Evolutionary conservation across 2,329 filamentous ascomycete genomes (phyloP).

Genomic region (Elsinoe australis): DNA sequence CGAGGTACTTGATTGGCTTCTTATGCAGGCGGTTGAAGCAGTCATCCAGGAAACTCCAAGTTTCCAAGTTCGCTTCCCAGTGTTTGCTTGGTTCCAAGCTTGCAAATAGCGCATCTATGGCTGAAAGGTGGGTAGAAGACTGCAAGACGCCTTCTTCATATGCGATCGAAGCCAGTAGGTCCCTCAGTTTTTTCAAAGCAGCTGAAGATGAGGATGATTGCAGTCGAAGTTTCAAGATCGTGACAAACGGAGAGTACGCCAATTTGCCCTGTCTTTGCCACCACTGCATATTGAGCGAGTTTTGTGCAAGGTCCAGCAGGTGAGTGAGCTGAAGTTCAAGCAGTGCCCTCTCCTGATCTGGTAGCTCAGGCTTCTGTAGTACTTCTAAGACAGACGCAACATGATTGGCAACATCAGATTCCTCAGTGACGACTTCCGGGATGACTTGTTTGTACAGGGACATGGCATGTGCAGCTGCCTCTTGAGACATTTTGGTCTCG

Average conservation of each 20-base stretch:
- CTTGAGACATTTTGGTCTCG: constrained; percentile 57
- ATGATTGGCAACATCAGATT: constrained; percentile 77
- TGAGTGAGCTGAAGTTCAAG: constrained; percentile 70
- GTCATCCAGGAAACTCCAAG: constrained; percentile 74
- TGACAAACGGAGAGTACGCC: constrained; percentile 62
- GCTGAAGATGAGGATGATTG: constrained; percentile 36
- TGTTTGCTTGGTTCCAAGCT: constrained; percentile 29
- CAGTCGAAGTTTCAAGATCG: constrained; percentile 54
- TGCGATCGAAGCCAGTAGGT: constrained; percentile 54
- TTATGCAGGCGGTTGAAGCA: constrained; percentile 67
- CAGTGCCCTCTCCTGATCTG: constrained; percentile 41
- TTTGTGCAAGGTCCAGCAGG: constrained; percentile 68
- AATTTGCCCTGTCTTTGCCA: constrained; percentile 64
- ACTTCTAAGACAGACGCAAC: constrained; percentile 59
- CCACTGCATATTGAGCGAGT: constrained; percentile 82
- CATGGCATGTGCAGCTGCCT: constrained; percentile 70
- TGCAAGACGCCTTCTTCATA: constrained; percentile 61
- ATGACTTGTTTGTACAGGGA: constrained; percentile 77
- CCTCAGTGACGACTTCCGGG: constrained; percentile 69
- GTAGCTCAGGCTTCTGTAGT: constrained; percentile 43
- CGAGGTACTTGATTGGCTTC: constrained; percentile 76
- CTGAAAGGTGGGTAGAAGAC: constrained; percentile 32
- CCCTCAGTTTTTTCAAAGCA: constrained; percentile 23
- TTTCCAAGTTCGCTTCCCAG: constrained; percentile 19
- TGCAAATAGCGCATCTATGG: constrained; percentile 41